Percentiles rank a stretch among this genome's conserved stretches.
Conservation (phyloP, 805 yeast genomes). For the Monosporozyma servazzii region DNA sequence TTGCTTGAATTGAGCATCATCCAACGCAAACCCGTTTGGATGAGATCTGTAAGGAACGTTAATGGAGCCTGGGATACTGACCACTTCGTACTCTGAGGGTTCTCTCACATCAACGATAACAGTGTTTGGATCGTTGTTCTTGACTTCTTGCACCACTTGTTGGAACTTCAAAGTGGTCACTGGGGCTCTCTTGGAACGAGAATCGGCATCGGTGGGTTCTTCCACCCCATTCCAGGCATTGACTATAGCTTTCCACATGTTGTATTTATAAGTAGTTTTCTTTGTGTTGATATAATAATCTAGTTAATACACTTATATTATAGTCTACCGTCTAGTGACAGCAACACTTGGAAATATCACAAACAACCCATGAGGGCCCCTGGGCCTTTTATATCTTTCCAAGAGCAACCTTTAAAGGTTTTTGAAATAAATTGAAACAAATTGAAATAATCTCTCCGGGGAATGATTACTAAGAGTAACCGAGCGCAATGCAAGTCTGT, state of each 20-base stretch:
- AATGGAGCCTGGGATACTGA: slow-evolving; percentile 72
- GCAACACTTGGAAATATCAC: too few relatives aligned
- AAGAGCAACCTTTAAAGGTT: too few relatives aligned
- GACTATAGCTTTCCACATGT: slow-evolving; percentile 19
- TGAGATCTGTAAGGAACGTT: slow-evolving; percentile 77
- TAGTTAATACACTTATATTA: background rate
- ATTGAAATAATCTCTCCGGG: too few relatives aligned
- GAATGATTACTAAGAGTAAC: too few relatives aligned
- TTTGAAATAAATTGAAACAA: too few relatives aligned
- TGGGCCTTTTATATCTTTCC: too few relatives aligned
- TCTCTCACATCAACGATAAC: slow-evolving; percentile 79
- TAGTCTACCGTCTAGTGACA: too few relatives aligned
- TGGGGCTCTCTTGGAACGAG: background rate
- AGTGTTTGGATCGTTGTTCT: slow-evolving; percentile 33
- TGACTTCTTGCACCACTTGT: slow-evolving; percentile 40
- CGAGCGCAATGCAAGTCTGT: too few relatives aligned
- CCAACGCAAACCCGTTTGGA: slow-evolving; percentile 75
- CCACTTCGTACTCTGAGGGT: slow-evolving; percentile 59
- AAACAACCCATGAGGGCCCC: too few relatives aligned
- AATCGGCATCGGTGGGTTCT: background rate
- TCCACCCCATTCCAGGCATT: slow-evolving; percentile 25
- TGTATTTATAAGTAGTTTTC: background rate
- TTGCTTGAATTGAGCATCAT: slow-evolving; percentile 58
- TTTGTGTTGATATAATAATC: background rate
- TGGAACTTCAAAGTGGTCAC: slow-evolving; percentile 37